phyloP scores from a whole-genome alignment of 2,329 filamentous ascomycete genomes.

The Hymenoscyphus fructigenus region DNA sequence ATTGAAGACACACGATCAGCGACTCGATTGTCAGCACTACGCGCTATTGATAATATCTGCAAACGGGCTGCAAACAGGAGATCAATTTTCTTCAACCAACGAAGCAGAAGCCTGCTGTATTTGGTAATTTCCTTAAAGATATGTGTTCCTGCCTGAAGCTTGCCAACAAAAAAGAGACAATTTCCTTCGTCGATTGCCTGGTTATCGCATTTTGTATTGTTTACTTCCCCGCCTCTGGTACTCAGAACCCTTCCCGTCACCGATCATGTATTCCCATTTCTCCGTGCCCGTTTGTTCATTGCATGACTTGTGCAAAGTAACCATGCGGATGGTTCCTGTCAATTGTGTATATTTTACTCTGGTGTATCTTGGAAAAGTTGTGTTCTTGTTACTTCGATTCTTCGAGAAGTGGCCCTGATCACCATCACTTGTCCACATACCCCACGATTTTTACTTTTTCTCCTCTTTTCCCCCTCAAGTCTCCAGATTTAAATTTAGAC shows the following conservation, averaged over 20 bases:
- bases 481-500: no score
- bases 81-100: background rate
- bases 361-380: background rate
- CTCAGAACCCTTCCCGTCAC: no score
- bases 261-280: no score
- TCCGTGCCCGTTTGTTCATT: background rate
- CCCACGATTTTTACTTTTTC: no score
- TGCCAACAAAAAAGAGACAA: no score
- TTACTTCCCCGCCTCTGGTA: no score
- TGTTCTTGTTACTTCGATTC: background rate
- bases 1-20: background rate
- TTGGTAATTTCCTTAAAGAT: no score
- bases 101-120: background rate
- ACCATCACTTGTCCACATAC: no score
- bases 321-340: background rate
- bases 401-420: background rate
- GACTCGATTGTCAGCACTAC: background rate
- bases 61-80: background rate
- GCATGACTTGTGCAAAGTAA: background rate
- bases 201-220: no score
- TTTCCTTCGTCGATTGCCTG: no score
- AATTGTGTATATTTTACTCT: background rate
- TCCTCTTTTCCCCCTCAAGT: no score
- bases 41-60: background rate
- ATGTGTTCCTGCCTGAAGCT: no score